Evolutionary conservation across 2,329 filamentous ascomycete genomes (phyloP).

Genomic region (Epichloe amarillans): DNA sequence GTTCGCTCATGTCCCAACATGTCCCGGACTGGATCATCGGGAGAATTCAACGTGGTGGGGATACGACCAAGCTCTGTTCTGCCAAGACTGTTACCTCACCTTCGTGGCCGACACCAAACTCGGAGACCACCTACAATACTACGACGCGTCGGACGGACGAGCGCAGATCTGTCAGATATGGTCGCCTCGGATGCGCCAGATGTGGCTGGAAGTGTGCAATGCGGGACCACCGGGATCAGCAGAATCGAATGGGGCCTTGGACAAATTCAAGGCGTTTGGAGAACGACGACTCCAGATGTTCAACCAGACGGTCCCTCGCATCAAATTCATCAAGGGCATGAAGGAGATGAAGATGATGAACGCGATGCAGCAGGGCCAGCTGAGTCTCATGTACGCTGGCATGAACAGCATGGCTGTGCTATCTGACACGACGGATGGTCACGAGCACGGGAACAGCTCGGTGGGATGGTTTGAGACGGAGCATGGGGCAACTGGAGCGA

Average conservation of each 20-base stretch:
- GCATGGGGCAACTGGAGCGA: constrained; percentile 19
- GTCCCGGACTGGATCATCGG: constrained; percentile 15
- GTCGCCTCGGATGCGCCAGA: constrained; percentile 24
- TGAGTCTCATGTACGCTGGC: constrained; percentile 21
- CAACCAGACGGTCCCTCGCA: constrained; percentile 16
- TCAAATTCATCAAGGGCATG: constrained; percentile 15
- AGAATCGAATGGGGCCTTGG: constrained; percentile 13
- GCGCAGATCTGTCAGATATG: constrained; percentile 22
- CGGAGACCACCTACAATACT: constrained; percentile 13
- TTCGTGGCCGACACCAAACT: constrained; percentile 18
- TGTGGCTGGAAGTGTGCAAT: constrained; percentile 18
- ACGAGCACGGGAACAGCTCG: constrained; percentile 20
- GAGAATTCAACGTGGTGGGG: constrained; percentile 21
- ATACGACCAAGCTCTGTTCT: constrained; percentile 19
- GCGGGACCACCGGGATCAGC: constrained; percentile 14
- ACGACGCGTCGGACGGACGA: constrained; percentile 12
- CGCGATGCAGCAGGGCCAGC: constrained; percentile 20
- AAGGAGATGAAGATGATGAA: constrained; percentile 18
- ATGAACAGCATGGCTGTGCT: constrained; percentile 16
- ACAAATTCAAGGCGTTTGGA: constrained; percentile 16
- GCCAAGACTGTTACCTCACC: constrained; percentile 20
- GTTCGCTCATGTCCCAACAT: constrained; percentile 16
- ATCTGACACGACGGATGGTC: constrained; percentile 15
- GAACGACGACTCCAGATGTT: constrained; percentile 16
- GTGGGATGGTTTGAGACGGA: constrained; percentile 24